phyloP scores from a whole-genome alignment of 2,329 filamentous ascomycete species.

The Aspergillus sp. region DNA sequence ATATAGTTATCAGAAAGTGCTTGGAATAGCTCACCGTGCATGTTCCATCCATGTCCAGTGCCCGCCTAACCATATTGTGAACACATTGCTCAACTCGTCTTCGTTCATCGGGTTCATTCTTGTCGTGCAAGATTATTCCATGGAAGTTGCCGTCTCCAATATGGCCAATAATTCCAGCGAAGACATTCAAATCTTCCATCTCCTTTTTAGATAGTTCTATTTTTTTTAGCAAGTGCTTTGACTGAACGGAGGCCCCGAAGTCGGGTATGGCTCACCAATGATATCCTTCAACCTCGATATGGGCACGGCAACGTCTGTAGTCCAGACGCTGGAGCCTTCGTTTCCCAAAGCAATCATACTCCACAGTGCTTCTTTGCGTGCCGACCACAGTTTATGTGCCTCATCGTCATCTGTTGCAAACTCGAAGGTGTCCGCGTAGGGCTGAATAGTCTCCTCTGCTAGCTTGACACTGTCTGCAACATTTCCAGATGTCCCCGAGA shows the following conservation, averaged over 20 bases:
- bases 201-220: not conserved
- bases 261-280: conserved; percentile 38
- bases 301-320: conserved; percentile 61
- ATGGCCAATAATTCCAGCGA: not conserved
- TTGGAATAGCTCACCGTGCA: not conserved
- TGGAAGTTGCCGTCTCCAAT: not conserved
- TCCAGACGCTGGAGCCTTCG: conserved; percentile 59
- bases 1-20: fast-evolving
- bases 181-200: not conserved
- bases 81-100: not conserved
- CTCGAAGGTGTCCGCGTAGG: conserved; percentile 56
- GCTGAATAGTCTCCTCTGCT: conserved; percentile 62
- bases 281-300: conserved; percentile 61
- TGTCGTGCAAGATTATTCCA: not conserved
- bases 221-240: too few species aligned
- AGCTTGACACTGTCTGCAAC: conserved; percentile 77
- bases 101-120: not conserved
- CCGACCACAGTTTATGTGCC: conserved; percentile 58
- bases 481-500: conserved; percentile 73
- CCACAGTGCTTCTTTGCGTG: conserved; percentile 61
- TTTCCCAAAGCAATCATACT: conserved; percentile 58
- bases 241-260: too few species aligned
- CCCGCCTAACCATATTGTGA: not conserved
- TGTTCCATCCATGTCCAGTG: not conserved
- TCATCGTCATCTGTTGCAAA: conserved; percentile 56